These are phyloP conservation scores for Bolboschoenus planiculmis DNA, from an alignment of 176 grass and related monocot genomes.

Conservation along the genomic window DNA sequence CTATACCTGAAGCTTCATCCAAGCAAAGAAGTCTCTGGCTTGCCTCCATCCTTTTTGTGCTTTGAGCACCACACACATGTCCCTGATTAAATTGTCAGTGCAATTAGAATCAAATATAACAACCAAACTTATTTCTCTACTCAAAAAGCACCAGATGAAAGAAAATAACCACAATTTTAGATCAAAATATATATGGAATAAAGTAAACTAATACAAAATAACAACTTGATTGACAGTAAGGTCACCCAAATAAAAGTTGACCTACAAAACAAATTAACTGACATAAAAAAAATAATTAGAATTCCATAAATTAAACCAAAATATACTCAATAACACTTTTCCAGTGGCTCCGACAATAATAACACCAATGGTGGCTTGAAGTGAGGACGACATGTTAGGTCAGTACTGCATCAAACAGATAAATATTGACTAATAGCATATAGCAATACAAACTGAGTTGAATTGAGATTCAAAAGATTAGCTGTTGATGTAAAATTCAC, in stretches of 20 bases:
- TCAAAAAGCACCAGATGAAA: neutral
- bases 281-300: neutral
- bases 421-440: neutral
- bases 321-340: no score
- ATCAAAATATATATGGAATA: neutral
- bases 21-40: slow-evolving; percentile 80
- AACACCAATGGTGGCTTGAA: neutral
- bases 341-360: neutral
- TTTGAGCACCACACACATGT: slow-evolving; percentile 93
- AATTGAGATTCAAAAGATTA: neutral
- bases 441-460: no score
- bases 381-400: neutral
- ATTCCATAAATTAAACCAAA: neutral
- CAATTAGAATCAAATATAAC: neutral
- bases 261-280: neutral
- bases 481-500: neutral
- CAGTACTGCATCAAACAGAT: neutral
- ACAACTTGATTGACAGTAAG: neutral
- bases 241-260: neutral
- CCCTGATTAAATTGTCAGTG: slow-evolving; percentile 20
- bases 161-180: neutral
- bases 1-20: slow-evolving; percentile 92
- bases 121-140: neutral
- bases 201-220: neutral
- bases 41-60: slow-evolving; percentile 80